Conservation (phyloP, 1,284 basidiomycete genomes). For the Ceratobasidium papillatum region DNA sequence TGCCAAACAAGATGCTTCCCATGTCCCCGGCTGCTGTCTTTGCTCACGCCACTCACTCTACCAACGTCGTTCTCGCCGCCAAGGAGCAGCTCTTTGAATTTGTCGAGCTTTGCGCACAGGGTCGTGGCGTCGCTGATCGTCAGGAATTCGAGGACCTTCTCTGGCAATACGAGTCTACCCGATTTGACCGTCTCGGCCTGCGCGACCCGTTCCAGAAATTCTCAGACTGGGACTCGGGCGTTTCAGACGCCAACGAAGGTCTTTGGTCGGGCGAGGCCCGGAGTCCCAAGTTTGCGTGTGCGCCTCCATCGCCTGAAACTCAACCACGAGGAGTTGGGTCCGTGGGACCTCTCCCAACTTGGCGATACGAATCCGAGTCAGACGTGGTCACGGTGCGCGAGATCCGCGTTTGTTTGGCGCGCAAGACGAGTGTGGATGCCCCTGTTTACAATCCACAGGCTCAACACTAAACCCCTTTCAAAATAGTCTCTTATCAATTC, state of each 20-base stretch:
- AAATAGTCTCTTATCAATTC: neutral
- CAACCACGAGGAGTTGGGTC: neutral
- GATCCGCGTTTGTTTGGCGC: conserved; percentile 37
- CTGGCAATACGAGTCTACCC: conserved; percentile 37
- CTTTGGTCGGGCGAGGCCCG: conserved; percentile 21
- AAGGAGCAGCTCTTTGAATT: conserved; percentile 37
- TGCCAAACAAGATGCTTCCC: conserved; percentile 40
- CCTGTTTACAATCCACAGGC: neutral
- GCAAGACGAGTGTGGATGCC: conserved; percentile 13
- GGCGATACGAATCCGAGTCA: conserved; percentile 34
- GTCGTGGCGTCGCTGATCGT: conserved; percentile 30
- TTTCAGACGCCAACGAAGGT: conserved; percentile 27
- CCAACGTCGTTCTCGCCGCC: conserved; percentile 29
- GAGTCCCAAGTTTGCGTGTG: conserved; percentile 12
- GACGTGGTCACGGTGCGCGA: conserved; percentile 33
- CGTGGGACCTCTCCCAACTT: conserved; percentile 29
- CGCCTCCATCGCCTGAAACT: conserved; percentile 5
- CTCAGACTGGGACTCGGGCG: conserved; percentile 23
- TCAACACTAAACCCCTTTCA: neutral
- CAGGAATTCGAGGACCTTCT: conserved; percentile 29
- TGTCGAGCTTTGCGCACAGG: conserved; percentile 32
- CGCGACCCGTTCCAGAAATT: conserved; percentile 37
- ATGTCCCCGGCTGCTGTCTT: conserved; percentile 29
- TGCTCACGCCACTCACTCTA: conserved; percentile 38
- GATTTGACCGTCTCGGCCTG: conserved; percentile 27